Conservation (phyloP, 2,329 filamentous ascomycete genomes). For the Penicillium sp. region DNA sequence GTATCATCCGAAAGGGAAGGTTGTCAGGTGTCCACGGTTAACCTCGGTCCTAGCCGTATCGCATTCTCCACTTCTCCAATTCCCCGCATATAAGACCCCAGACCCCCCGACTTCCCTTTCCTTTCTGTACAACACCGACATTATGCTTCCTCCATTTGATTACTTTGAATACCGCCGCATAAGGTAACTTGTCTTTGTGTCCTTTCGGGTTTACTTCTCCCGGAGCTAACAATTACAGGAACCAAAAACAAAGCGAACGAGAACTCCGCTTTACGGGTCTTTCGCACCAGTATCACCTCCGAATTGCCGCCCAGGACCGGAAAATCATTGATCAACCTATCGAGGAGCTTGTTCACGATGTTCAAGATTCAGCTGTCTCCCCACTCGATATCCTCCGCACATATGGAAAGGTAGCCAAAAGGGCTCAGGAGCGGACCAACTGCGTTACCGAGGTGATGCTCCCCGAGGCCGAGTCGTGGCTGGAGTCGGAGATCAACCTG, state of each 20-base stretch:
- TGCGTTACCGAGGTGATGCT: constrained; percentile 83
- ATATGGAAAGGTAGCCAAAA: constrained; percentile 77
- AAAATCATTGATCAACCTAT: constrained; percentile 65
- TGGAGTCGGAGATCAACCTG: constrained; percentile 55
- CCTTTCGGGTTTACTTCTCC: too few relatives aligned
- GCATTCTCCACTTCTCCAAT: constrained; percentile 13
- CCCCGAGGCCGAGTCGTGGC: constrained; percentile 66
- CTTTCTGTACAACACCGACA: constrained; percentile 5
- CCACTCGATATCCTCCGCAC: constrained; percentile 68
- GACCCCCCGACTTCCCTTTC: not conserved
- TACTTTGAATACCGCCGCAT: constrained; percentile 64
- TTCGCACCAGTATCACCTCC: constrained; percentile 54
- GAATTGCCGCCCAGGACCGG: constrained; percentile 57
- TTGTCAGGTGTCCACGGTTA: not conserved
- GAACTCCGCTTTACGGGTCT: constrained; percentile 60
- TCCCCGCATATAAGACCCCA: constrained; percentile 16
- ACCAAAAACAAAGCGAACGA: constrained; percentile 71
- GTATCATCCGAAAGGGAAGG: not conserved
- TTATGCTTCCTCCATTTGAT: constrained; percentile 49
- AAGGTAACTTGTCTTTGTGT: constrained; percentile 48
- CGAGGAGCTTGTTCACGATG: constrained; percentile 64
- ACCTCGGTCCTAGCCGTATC: constrained; percentile 11
- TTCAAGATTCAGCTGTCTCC: constrained; percentile 58
- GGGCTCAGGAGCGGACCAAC: constrained; percentile 78
- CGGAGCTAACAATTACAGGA: constrained; percentile 42